Base-by-base conservation (phyloP, 495 filamentous ascomycete species). In the Apodospora peruviana region DNA sequence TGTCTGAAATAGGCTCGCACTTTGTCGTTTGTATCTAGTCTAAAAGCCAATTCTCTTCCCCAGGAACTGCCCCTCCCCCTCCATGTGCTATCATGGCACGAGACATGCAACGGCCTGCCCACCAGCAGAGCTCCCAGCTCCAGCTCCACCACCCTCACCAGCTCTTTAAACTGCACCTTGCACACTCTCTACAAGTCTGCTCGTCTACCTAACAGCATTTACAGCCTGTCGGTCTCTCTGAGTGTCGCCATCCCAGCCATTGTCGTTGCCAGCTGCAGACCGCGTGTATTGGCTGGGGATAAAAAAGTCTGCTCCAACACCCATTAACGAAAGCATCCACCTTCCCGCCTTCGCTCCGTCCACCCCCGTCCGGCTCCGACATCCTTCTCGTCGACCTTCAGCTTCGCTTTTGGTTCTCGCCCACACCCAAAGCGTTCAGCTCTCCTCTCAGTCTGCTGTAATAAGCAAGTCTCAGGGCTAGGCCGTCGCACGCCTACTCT, bases 11-110 rank as follows among this genome's bases (percentile, higher is more conserved):
- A 55, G 43, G 41, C 43, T 43, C 49, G 23, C 12, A 29, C 51
- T 60, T 60, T 59, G 53, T 51, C 56, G 48, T 55, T 56, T 61
- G 49, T 60, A 52, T 60, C 51, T 59, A 65, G 63, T 71, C 71
- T 72, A 72, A 69, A 72, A 65, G 55, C 60, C 68, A 72, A 66
- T 60, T 66, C 59, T 59, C 61, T 61, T 62, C 59, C 57, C 57
- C 54, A 47, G 53, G 56, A 55, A 51, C 58, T 68, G 58, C 62
- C 67, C 65, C 64, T 62, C 66, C 62, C 67, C 65, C 64, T 62
- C 66, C 67, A 58, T 65, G 59, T 56, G 50, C 42, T 63, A 59
- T 53, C 55, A 68, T 69, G 67, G 70, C 66, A 71, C 65, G 65
- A 70, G 65, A 68, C 62, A 65, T 56, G 51, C 65, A 70, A 61